phyloP scores from a whole-genome alignment of 83 land plant species.

The Thuja plicata region DNA sequence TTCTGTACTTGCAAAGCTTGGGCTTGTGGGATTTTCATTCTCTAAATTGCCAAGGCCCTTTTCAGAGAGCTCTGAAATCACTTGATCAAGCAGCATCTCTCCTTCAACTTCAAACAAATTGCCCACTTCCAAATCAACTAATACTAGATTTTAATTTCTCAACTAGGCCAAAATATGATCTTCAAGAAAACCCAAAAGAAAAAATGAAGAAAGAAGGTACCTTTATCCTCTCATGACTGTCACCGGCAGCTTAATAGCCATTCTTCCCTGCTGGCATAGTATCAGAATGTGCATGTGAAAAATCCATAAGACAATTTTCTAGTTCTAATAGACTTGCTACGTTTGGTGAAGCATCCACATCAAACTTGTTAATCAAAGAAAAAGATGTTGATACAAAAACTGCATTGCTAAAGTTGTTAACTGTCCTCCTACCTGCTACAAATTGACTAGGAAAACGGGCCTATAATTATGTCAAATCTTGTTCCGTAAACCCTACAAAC shows the following conservation, averaged over 20 bases:
- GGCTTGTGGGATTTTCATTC: background rate
- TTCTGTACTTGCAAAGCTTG: background rate
- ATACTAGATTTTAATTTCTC: background rate
- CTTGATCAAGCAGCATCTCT: background rate
- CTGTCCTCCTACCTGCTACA: background rate
- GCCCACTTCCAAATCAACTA: background rate
- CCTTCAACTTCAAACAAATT: background rate
- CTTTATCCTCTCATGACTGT: background rate
- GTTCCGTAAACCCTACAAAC: background rate
- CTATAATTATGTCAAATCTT: background rate
- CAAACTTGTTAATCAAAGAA: background rate
- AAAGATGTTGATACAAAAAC: background rate
- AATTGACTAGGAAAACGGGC: background rate
- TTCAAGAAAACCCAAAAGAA: too few species aligned
- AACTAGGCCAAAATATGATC: too few species aligned
- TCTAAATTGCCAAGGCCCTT: background rate
- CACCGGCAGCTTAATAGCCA: background rate
- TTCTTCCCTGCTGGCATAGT: background rate
- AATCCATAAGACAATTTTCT: too few species aligned
- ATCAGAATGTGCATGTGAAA: too few species aligned
- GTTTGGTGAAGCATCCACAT: background rate
- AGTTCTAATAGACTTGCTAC: background rate
- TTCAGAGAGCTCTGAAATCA: background rate
- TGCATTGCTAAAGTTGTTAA: background rate
- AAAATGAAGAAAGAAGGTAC: background rate